Base-by-base conservation (phyloP, 2,329 filamentous ascomycete species). In the Alternaria gansuensis region DNA sequence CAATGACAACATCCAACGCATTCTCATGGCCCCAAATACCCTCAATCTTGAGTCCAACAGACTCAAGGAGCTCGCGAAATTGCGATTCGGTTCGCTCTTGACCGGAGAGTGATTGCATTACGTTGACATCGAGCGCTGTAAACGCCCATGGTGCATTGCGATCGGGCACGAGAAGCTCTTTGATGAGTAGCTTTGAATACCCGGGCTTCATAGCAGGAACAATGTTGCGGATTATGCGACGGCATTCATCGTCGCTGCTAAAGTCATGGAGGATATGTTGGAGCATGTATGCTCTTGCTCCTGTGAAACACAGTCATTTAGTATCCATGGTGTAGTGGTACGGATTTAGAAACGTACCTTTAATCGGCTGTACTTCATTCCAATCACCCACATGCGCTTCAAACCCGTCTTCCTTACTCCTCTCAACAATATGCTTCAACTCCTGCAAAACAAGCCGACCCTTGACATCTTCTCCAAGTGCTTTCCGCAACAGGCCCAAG, bases 391-490 rank as follows among this genome's bases (percentile, higher is more conserved):
- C 44, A 8, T 46, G 17, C 1, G 59, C 54, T 52, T 61, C 59
- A 45, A 54, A 58, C 0, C 59, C 54, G n/a, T 51, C 40, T 41
- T 58, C 54, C 10, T 55, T 36, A 1, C 31, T 26, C n/a, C 26
- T 23, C 23, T 61, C 59, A n/a, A 61, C 46, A 29, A 61, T 55
- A 33, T 61, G 59, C 51, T 61, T 55, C 29, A 63, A 29, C 26
- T 66, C 64, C 26, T 66, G 61, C 29, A 66, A 29, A 23, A 61
- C 33, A 3, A 61, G 50, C 31, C 58, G 44, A 11, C 57, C 54
- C 2, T 57, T 51, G 28, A 61, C 13, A 33, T 48, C 31, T 0
- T 5, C 13, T 2, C 44, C 44, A 24, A 48, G 44, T 13, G 31
- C 31, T 48, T 26, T 36, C 7, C 31, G 39, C 44, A 48, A 24